Evolutionary conservation across 208 protist species (phyloP), one percentile per base, ranked within the genome.

Genomic region (Trypanosoma cruzi): DNA sequence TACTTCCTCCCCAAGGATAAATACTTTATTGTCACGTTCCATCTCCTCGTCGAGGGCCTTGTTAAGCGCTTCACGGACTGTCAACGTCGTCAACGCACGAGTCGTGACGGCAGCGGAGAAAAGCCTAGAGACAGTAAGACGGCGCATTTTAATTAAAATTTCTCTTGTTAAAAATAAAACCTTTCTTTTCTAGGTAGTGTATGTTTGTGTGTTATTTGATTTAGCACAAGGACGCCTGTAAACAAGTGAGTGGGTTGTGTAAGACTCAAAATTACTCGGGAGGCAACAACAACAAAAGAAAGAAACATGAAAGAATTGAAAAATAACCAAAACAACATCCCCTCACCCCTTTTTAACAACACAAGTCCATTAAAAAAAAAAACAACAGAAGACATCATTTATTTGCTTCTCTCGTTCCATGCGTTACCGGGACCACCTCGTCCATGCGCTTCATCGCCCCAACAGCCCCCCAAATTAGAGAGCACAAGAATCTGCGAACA

Each of bases 1-100:
- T 48, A 99, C 98, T 77, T 99, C 98, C 88, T 99, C 98, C 56
- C 98, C 98, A 28, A 99, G 77, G 31, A 99, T 48, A 62, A 98
- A 98, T 8, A 99, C 98, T 42, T 85, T 91, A 8, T 82, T 56
- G 82, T 99, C 98, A 34, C 96, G 83, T 31, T 78, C 85, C 68
- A 99, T 85, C 88, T 99, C 98, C 85, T 99, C 98, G 61, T 98
- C 96, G 16, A 99, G 71, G 60, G 98, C 98, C 40, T 77, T 79
- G 74, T 98, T 98, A 24, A 99, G 79, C 3, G 98, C 98, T 59
- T 99, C 98, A 71, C 98, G 93, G 48, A 99, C 94, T 26, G 96
- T 98, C 73, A 99, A 90, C 54, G 64, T 91, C n/a, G 80, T 88
- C 44, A 75, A 54, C 36, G 86, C 77, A 29, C 83, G 80, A 24